Percentiles rank a stretch among this genome's conserved stretches.
phyloP scores from a whole-genome alignment of 345 rosid genomes.

The Salix suchowensis region DNA sequence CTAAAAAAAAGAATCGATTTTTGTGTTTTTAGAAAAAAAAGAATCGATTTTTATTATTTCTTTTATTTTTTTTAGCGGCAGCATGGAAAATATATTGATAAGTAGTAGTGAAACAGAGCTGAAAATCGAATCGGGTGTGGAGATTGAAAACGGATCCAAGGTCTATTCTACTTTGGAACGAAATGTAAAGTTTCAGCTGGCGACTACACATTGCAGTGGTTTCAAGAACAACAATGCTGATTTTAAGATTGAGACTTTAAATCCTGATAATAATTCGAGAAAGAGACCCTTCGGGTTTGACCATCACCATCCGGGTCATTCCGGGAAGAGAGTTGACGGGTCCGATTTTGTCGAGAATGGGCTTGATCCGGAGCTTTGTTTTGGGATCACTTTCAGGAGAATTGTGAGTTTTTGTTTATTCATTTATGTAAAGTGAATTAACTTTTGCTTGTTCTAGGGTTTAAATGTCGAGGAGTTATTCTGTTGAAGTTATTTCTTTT shows the following conservation, averaged over 20 bases:
- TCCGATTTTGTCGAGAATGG: constrained; percentile 51
- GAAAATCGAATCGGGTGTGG: background rate
- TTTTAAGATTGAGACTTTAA: constrained; percentile 73
- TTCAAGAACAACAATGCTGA: constrained; percentile 33
- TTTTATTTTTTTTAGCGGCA: background rate
- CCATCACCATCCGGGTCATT: background rate
- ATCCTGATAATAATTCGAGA: constrained; percentile 35
- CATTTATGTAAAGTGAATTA: background rate
- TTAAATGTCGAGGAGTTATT: background rate
- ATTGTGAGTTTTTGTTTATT: constrained; percentile 50
- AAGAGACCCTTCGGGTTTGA: constrained; percentile 15
- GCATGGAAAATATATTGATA: background rate
- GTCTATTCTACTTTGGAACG: constrained; percentile 23
- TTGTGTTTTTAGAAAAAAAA: background rate
- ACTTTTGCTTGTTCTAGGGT: background rate
- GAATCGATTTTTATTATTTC: background rate
- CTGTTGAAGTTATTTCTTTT: background rate
- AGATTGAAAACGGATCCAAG: constrained; percentile 1
- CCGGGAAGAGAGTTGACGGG: constrained; percentile 38
- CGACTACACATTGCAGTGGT: constrained; percentile 50
- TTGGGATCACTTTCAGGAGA: constrained; percentile 55
- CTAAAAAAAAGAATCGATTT: background rate
- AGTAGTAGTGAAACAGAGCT: background rate
- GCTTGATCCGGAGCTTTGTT: constrained; percentile 63
- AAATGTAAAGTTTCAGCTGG: constrained; percentile 61